Evolutionary conservation across 139 green algal species (phyloP).

Genomic region (Deuterostichococcus epilithicus): DNA sequence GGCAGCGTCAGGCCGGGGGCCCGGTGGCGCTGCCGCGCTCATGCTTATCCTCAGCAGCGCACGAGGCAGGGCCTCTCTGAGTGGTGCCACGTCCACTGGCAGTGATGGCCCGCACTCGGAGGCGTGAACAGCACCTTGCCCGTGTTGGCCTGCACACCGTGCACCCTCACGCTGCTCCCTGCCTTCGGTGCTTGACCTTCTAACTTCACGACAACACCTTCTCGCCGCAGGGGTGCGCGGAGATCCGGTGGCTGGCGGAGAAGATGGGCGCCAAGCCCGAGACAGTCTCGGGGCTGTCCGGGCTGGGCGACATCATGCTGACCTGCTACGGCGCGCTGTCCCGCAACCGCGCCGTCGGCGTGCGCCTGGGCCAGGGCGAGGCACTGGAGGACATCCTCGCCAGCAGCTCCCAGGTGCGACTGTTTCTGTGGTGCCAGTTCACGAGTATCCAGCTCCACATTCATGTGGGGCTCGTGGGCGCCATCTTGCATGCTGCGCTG

Average conservation of each 20-base stretch:
- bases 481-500: too few species aligned
- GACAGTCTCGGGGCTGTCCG: conserved; percentile 87
- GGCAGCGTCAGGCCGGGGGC: too few species aligned
- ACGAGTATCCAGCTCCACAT: background rate
- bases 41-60: too few species aligned
- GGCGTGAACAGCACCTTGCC: too few species aligned
- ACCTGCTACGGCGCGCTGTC: conserved; percentile 96
- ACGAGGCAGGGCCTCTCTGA: too few species aligned
- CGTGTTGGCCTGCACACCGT: too few species aligned
- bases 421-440: background rate
- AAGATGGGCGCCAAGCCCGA: conserved; percentile 89
- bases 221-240: conserved; percentile 58
- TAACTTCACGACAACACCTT: background rate
- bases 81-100: too few species aligned
- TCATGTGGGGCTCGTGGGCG: background rate
- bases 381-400: conserved; percentile 85
- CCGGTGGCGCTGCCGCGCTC: too few species aligned
- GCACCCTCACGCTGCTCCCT: too few species aligned
- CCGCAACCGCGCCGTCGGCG: conserved; percentile 87
- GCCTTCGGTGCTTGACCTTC: too few species aligned
- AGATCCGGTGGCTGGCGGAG: conserved; percentile 92
- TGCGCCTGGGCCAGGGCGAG: conserved; percentile 88
- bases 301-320: conserved; percentile 98
- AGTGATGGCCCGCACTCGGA: too few species aligned
- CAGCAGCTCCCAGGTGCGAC: conserved; percentile 51